Evolutionary conservation across 768 basidiomycete species (phyloP).

Genomic region (Hericium coralloides): DNA sequence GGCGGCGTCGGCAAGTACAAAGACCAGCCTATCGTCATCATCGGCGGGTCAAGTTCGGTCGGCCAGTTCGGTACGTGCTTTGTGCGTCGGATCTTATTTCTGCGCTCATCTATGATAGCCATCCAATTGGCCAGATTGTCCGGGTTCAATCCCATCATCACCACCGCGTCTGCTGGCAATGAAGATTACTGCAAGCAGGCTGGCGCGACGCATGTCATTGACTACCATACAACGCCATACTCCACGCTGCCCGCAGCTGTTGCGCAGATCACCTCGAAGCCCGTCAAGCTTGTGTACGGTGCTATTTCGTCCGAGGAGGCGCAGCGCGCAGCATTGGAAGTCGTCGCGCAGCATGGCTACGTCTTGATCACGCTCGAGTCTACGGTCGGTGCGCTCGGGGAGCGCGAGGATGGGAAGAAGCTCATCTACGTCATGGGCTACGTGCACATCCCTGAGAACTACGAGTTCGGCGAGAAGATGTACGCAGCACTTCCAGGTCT

Average conservation of each 20-base stretch:
- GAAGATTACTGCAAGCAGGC: constrained; percentile 4
- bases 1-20: constrained; percentile 3
- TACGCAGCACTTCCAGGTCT: neutral
- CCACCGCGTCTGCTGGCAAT: constrained; percentile 9
- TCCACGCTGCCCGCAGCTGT: constrained; percentile 3
- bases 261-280: constrained; percentile 5
- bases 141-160: constrained; percentile 10
- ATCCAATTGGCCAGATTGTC: constrained; percentile 8
- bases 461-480: constrained; percentile 19
- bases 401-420: neutral
- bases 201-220: constrained; percentile 12
- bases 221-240: constrained; percentile 2
- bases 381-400: constrained; percentile 8
- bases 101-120: neutral
- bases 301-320: constrained; percentile 5
- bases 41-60: constrained; percentile 14
- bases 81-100: neutral
- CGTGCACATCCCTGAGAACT: constrained; percentile 3
- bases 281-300: constrained; percentile 13
- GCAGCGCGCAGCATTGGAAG: constrained; percentile 6
- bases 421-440: constrained; percentile 1
- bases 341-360: constrained; percentile 13
- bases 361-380: constrained; percentile 7
- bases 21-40: constrained; percentile 7
- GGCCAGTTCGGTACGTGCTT: constrained; percentile 10